Evolutionary conservation across 2,329 filamentous ascomycete genomes (phyloP).

Genomic region (Leptographium lundbergii): DNA sequence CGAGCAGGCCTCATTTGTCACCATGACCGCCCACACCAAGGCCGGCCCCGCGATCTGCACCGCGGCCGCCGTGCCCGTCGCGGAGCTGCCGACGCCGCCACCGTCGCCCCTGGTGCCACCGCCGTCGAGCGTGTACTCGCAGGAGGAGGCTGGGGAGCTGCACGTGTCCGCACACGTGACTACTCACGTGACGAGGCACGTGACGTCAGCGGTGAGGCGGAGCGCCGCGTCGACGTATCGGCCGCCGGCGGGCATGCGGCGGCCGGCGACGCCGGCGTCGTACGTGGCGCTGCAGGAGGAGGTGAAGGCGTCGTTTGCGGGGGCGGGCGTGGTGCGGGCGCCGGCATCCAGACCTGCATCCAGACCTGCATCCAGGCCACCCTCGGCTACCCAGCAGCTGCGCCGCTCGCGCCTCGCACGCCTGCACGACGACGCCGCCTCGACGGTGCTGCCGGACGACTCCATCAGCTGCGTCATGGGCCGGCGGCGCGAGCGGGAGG

Average conservation of each 20-base stretch:
- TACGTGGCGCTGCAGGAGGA: slow-evolving; percentile 5
- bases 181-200: background rate
- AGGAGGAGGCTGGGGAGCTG: background rate
- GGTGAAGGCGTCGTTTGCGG: background rate
- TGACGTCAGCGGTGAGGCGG: background rate
- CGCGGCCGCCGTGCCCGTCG: background rate
- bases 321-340: background rate
- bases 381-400: background rate
- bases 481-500: background rate
- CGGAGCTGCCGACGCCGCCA: background rate
- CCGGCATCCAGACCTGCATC: too few relatives aligned
- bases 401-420: background rate
- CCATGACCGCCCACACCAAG: slow-evolving; percentile 3
- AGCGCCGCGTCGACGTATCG: background rate
- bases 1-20: background rate
- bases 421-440: background rate
- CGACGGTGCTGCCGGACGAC: slow-evolving; percentile 9
- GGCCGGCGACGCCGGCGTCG: background rate
- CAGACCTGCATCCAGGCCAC: background rate
- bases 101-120: background rate
- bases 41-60: background rate
- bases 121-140: slow-evolving; percentile 4
- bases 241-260: background rate
- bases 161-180: too few relatives aligned
- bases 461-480: slow-evolving; percentile 9